Conservation (phyloP, 306 rosid species). For the Benincasa hispida region DNA sequence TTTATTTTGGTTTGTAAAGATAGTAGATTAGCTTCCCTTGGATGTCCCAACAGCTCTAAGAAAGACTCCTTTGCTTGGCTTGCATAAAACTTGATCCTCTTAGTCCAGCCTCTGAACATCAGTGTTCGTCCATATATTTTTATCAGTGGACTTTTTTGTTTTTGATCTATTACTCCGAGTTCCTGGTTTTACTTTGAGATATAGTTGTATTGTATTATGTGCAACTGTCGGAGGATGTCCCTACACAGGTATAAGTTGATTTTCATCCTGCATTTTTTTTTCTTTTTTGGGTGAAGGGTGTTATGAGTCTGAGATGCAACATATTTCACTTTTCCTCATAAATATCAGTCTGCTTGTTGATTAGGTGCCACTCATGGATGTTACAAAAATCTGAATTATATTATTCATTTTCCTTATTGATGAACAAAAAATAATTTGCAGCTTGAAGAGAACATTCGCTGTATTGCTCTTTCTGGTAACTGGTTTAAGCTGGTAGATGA, state of each 20-base stretch:
- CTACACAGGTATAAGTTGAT: too few relatives aligned
- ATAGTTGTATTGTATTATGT: not conserved
- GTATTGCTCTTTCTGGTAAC: constrained; percentile 53
- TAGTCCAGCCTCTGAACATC: not conserved
- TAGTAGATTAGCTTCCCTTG: not conserved
- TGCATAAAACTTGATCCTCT: not conserved
- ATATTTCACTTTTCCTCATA: not conserved
- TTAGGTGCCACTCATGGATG: not conserved
- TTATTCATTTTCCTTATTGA: constrained; percentile 9
- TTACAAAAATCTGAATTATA: not conserved
- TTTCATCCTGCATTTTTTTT: not conserved
- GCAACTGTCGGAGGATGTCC: not conserved
- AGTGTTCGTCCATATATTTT: not conserved
- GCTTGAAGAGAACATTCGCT: constrained; percentile 74
- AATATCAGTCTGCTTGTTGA: not conserved
- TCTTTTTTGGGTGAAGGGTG: too few relatives aligned
- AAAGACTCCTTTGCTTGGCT: not conserved
- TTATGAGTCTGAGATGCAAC: too few relatives aligned
- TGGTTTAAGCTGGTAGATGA: constrained; percentile 87
- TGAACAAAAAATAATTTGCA: constrained; percentile 28
- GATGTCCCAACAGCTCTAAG: too few relatives aligned
- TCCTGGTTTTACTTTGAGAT: not conserved
- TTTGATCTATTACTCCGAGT: not conserved
- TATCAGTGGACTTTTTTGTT: not conserved
- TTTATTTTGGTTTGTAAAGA: not conserved